These are phyloP conservation scores for Aspergillus ustus DNA, from an alignment of 2,329 filamentous ascomycete genomes.

Conservation along the genomic window DNA sequence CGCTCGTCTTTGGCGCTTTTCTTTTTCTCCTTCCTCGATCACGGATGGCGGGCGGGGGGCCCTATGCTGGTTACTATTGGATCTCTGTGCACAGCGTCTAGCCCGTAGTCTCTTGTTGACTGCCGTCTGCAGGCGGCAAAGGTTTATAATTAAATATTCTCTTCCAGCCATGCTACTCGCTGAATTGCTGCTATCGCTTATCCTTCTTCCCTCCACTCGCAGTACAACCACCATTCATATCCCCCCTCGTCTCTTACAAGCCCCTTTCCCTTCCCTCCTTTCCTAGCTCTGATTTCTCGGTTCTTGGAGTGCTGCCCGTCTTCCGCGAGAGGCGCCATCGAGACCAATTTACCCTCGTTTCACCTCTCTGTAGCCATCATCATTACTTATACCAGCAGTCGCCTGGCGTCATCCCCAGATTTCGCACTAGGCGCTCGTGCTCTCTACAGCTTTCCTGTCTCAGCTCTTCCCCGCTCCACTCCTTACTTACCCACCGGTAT, in stretches of 20 bases:
- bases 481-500: background rate
- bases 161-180: constrained; percentile 21
- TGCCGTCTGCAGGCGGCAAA: constrained; percentile 23
- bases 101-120: constrained; percentile 16
- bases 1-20: constrained; percentile 6
- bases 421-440: background rate
- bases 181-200: constrained; percentile 24
- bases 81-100: constrained; percentile 13
- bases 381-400: background rate
- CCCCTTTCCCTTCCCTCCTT: background rate
- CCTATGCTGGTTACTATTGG: constrained; percentile 15
- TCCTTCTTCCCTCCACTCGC: constrained; percentile 23
- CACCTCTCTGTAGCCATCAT: background rate
- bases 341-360: constrained; percentile 4
- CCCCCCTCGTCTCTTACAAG: constrained; percentile 8
- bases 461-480: constrained; percentile 2
- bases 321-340: constrained; percentile 7
- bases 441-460: background rate
- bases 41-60: background rate
- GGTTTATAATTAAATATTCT: constrained; percentile 19
- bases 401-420: background rate
- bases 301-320: background rate
- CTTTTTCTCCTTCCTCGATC: constrained; percentile 1
- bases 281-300: constrained; percentile 1
- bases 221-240: constrained; percentile 12